Evolutionary conservation across 768 basidiomycete genomes (phyloP).

Genomic region (Russula emetica): DNA sequence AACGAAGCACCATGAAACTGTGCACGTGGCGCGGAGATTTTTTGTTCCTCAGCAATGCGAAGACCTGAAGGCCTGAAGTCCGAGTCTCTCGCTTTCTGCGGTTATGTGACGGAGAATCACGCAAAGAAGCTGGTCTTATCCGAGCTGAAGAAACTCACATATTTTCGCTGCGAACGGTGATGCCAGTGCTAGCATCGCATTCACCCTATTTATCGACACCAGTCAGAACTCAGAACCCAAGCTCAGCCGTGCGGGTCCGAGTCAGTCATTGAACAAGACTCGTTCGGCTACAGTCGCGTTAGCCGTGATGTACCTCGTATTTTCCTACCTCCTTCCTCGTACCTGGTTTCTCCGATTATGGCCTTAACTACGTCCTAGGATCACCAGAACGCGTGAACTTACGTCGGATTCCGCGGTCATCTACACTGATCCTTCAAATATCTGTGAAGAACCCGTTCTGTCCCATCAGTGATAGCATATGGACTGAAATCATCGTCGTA

Average conservation of each 20-base stretch:
- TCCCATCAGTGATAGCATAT: too few relatives aligned
- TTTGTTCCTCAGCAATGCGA: not conserved
- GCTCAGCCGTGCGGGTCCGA: too few relatives aligned
- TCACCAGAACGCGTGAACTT: not conserved
- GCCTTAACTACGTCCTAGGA: not conserved
- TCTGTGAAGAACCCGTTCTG: not conserved
- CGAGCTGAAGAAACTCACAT: not conserved
- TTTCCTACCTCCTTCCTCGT: not conserved
- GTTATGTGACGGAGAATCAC: not conserved
- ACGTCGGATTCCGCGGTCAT: not conserved
- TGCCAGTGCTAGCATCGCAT: not conserved
- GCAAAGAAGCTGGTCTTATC: not conserved
- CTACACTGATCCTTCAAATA: not conserved
- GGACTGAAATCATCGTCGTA: too few relatives aligned
- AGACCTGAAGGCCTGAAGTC: too few relatives aligned
- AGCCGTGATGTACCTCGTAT: too few relatives aligned
- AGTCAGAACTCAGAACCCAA: slow-evolving; percentile 4
- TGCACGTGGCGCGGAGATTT: too few relatives aligned
- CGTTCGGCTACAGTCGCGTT: not conserved
- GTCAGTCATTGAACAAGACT: not conserved
- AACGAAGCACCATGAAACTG: not conserved
- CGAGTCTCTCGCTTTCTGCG: not conserved
- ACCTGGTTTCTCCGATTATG: not conserved
- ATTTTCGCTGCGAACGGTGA: not conserved
- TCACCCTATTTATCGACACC: slow-evolving; percentile 21